Evolutionary conservation across 2,329 filamentous ascomycete genomes (phyloP).

Genomic region (Talaromyces sp.): DNA sequence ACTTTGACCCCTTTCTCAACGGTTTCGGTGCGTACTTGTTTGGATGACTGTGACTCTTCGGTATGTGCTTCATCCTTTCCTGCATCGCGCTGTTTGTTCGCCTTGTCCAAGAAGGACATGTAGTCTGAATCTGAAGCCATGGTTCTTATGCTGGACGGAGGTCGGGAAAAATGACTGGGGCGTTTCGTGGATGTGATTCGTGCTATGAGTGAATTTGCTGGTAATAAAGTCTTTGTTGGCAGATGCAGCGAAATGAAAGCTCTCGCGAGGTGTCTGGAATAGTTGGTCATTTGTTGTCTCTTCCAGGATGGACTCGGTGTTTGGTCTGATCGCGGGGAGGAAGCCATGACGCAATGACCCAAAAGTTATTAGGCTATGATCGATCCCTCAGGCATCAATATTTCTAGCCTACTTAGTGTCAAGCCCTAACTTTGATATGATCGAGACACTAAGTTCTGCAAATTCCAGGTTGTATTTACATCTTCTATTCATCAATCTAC

Average conservation of each 20-base stretch:
- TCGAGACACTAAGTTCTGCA: no score
- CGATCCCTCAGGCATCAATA: constrained; percentile 1
- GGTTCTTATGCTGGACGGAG: constrained; percentile 18
- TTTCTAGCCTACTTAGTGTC: neutral
- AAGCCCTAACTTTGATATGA: neutral
- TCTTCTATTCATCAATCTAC: neutral
- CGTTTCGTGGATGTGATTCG: neutral
- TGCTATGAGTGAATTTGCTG: neutral
- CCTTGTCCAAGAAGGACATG: constrained; percentile 79
- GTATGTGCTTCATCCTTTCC: constrained; percentile 23
- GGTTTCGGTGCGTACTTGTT: constrained; percentile 35
- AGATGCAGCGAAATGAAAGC: neutral
- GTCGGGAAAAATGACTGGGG: neutral
- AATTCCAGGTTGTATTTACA: neutral
- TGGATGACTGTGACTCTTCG: constrained; percentile 22
- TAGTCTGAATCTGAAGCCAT: constrained; percentile 73
- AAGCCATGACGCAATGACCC: constrained; percentile 9
- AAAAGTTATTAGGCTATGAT: neutral
- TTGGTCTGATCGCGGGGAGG: neutral
- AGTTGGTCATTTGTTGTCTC: neutral
- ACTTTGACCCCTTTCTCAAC: constrained; percentile 52
- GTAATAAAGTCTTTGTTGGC: neutral
- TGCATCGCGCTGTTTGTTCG: constrained; percentile 62
- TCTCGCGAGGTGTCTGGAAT: neutral
- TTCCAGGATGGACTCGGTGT: neutral